Base-by-base conservation (phyloP, 1,284 basidiomycete species). In the Ceratobasidium sp. region DNA sequence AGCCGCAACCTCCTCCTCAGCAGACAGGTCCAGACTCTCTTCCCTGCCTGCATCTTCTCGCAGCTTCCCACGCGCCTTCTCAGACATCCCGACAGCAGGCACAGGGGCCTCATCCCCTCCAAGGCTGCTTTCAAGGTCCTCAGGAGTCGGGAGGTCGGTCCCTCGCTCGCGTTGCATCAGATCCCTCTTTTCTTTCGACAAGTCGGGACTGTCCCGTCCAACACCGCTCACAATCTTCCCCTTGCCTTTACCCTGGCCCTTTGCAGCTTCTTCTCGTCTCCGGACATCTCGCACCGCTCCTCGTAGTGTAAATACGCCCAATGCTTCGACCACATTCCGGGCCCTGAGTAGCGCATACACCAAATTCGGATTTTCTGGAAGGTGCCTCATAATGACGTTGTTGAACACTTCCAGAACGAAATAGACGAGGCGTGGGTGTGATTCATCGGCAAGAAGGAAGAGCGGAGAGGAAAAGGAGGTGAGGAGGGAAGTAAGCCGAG, bases 341-440 rank as follows among this genome's bases (percentile, higher is more conserved):
- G 91, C 87, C 13, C 91, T 87, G 2, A 98, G 84, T 64, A 98
- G 87, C 0, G 92, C 91, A 79, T 98, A 97, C 47, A 96, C 85
- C 35, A 98, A 81, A 77, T 97, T 92, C 0, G 96, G 90, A 80
- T 98, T 98, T 44, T 93, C 89, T 52, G 85, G 79, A 11, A 89
- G 82, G 73, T 91, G 87, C 76, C 92, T 85, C 49, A 90, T 81
- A 69, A 98, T 86, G 66, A 98, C 85, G 5, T 90, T 87, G 80
- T 96, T 98, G 84, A 98, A 94, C 4, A 91, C 88, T 80, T 98
- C 96, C 52, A 98, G 85, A 86, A 95, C 89, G 82, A 97, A 97
- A 82, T 93, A 98, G 35, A 98, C 84, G 28, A 98, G 82, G 62
- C 96, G 84, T 1, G 97, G 97, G 80, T 98, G 93, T 6, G 95